Percentiles rank a stretch among this genome's conserved stretches.
Conservation (phyloP, 805 yeast genomes). For the Metschnikowia kofuensis region DNA sequence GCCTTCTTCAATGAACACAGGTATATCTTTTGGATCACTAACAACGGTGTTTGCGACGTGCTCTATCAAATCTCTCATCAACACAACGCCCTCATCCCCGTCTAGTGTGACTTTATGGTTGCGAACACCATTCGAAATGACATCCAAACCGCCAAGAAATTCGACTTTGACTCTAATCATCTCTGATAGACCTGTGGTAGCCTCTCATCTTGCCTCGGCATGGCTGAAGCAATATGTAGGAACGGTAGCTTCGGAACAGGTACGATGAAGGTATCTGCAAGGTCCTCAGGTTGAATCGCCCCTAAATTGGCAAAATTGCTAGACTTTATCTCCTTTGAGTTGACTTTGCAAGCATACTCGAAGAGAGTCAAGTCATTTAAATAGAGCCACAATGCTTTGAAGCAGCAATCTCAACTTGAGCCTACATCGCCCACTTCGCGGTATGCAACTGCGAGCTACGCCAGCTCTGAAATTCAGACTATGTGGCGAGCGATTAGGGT, state of each 20-base stretch:
- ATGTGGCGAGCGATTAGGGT: too few relatives aligned
- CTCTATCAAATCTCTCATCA: slow-evolving; percentile 52
- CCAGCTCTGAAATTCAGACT: too few relatives aligned
- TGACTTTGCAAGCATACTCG: too few relatives aligned
- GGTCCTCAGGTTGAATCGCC: too few relatives aligned
- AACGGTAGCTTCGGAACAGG: neutral
- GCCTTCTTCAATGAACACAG: slow-evolving; percentile 78
- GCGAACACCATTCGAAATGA: slow-evolving; percentile 60
- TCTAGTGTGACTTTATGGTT: slow-evolving; percentile 46
- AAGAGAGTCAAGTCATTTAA: too few relatives aligned
- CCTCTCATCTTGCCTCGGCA: neutral
- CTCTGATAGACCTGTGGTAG: neutral
- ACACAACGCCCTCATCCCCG: slow-evolving; percentile 42
- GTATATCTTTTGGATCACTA: slow-evolving; percentile 58
- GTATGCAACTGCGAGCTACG: too few relatives aligned
- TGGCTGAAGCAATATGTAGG: slow-evolving; percentile 2
- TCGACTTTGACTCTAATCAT: slow-evolving; percentile 40
- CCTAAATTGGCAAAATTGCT: too few relatives aligned
- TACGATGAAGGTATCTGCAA: neutral
- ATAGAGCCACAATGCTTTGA: too few relatives aligned
- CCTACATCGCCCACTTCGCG: too few relatives aligned
- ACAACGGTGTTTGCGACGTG: slow-evolving; percentile 55
- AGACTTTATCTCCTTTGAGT: too few relatives aligned
- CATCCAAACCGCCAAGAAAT: slow-evolving; percentile 78
- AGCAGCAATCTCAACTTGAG: too few relatives aligned